Conservation (phyloP, 371 early-diverging fungal species). For the Mucor indicus region DNA sequence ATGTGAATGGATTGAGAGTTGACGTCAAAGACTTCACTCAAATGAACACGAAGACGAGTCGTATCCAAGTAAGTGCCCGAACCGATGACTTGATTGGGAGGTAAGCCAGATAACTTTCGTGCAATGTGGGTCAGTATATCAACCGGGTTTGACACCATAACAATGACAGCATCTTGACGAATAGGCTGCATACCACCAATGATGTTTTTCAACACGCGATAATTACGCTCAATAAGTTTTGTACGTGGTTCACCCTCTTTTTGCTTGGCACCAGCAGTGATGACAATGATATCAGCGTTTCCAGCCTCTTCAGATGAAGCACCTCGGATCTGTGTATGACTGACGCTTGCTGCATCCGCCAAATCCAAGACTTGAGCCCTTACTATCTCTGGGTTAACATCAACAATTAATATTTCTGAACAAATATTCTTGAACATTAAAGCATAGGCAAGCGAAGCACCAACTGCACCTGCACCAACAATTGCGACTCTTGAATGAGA, state of each 20-base stretch:
- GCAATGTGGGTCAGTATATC: conserved; percentile 83
- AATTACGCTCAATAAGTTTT: conserved; percentile 77
- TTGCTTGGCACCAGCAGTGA: conserved; percentile 90
- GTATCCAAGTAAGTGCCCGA: conserved; percentile 86
- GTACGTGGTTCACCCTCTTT: conserved; percentile 73
- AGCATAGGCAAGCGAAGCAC: conserved; percentile 78
- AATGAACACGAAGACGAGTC: conserved; percentile 65
- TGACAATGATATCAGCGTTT: conserved; percentile 79
- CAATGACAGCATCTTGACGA: conserved; percentile 64
- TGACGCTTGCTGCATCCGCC: conserved; percentile 71
- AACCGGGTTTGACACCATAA: conserved; percentile 82
- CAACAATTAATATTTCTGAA: conserved; percentile 73
- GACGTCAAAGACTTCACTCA: conserved; percentile 61
- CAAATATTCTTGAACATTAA: conserved; percentile 67
- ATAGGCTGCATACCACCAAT: conserved; percentile 75
- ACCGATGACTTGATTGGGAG: conserved; percentile 77
- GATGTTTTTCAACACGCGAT: conserved; percentile 67
- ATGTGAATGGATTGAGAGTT: conserved; percentile 75
- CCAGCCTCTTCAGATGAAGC: conserved; percentile 73
- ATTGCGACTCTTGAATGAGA: conserved; percentile 52
- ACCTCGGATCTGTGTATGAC: conserved; percentile 61
- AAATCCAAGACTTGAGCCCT: conserved; percentile 79
- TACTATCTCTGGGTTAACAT: conserved; percentile 58
- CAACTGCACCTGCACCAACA: conserved; percentile 83
- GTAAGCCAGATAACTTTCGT: conserved; percentile 76